phyloP scores from a whole-genome alignment of 345 rosid genomes.

The Acer negundo region DNA sequence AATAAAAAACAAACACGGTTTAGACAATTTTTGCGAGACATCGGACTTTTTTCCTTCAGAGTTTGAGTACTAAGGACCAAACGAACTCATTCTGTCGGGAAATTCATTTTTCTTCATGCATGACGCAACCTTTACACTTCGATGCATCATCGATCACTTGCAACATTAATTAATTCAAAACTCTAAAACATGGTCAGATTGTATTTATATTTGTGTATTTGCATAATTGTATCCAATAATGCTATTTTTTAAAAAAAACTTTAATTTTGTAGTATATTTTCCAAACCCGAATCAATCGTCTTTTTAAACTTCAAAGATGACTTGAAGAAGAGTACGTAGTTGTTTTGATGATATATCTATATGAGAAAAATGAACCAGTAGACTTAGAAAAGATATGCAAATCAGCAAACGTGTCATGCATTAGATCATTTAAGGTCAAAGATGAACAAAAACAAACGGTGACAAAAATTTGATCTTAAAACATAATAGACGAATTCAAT shows the following conservation, averaged over 20 bases:
- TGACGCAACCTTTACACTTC: neutral
- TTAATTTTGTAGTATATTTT: neutral
- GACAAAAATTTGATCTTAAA: no score
- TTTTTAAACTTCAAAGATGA: neutral
- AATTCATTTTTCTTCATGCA: neutral
- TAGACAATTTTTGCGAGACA: conserved; percentile 6
- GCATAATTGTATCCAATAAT: neutral
- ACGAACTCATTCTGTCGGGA: neutral
- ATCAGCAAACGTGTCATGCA: neutral
- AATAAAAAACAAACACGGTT: neutral
- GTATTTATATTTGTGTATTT: neutral
- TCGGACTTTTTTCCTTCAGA: neutral
- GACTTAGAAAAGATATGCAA: neutral
- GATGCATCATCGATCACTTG: neutral
- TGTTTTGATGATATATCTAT: neutral
- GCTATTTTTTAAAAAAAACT: neutral
- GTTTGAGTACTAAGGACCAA: neutral
- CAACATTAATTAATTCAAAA: no score
- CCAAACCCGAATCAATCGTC: neutral
- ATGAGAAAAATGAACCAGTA: neutral
- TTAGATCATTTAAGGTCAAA: neutral
- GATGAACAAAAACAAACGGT: neutral
- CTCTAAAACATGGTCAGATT: no score
- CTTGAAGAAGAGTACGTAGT: neutral
- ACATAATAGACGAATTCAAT: no score